Percentiles rank a stretch among this genome's conserved stretches.
phyloP scores from a whole-genome alignment of 1,284 basidiomycete genomes.

The Termitomyces sp. region DNA sequence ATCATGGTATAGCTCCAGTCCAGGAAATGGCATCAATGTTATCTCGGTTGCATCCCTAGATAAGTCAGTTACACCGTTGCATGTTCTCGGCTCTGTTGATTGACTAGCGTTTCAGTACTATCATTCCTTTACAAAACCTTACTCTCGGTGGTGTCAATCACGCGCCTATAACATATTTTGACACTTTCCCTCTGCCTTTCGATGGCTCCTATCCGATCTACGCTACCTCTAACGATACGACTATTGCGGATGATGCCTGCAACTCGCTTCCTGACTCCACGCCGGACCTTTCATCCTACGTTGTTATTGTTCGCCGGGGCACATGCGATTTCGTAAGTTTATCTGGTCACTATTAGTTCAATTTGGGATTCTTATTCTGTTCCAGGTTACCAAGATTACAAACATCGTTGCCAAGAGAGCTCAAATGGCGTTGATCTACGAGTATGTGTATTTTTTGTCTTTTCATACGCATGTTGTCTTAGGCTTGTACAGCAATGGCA shows the following conservation, averaged over 20 bases:
- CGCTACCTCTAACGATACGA: conserved; percentile 39
- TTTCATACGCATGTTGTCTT: too few species aligned
- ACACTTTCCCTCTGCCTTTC: conserved; percentile 33
- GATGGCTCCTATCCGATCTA: conserved; percentile 36
- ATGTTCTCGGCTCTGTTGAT: too few species aligned
- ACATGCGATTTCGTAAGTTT: conserved; percentile 42
- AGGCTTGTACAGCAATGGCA: too few species aligned
- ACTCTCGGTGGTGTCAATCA: conserved; percentile 36
- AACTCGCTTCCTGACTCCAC: conserved; percentile 27
- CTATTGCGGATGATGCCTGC: conserved; percentile 42
- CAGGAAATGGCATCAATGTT: conserved; percentile 44
- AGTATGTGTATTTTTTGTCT: conserved; percentile 30
- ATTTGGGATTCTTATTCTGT: background rate
- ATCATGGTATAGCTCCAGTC: conserved; percentile 44
- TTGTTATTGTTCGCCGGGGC: conserved; percentile 50
- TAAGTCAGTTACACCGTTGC: conserved; percentile 29
- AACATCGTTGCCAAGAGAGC: conserved; percentile 50
- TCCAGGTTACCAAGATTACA: conserved; percentile 37
- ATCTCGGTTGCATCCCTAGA: conserved; percentile 49
- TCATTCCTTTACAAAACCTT: conserved; percentile 36
- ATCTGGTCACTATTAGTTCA: background rate
- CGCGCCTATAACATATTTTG: conserved; percentile 38
- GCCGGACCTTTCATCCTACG: conserved; percentile 44
- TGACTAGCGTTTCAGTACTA: conserved; percentile 22
- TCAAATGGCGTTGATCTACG: conserved; percentile 47